Percentiles rank a stretch among this genome's conserved stretches.
phyloP scores from a whole-genome alignment of 2,329 filamentous ascomycete genomes.

The Cercospora sesami region DNA sequence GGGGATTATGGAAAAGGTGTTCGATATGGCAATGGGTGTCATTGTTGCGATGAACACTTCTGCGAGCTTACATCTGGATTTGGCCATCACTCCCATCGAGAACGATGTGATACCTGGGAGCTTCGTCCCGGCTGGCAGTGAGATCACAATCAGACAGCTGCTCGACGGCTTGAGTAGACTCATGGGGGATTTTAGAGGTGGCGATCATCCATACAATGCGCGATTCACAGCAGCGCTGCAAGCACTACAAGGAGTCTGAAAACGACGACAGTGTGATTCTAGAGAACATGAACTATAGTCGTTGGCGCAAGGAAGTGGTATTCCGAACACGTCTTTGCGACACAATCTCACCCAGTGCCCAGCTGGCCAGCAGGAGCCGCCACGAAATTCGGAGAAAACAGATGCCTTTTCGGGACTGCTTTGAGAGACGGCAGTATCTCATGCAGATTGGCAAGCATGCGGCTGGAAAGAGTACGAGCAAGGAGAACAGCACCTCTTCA shows the following conservation, averaged over 20 bases:
- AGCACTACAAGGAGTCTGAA: conserved; percentile 7
- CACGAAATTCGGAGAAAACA: background rate
- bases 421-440: background rate
- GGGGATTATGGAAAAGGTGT: conserved; percentile 44
- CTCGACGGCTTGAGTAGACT: conserved; percentile 22
- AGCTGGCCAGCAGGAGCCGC: background rate
- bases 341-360: no score
- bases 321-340: no score
- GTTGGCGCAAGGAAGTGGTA: no score
- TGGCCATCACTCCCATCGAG: conserved; percentile 16
- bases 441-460: background rate
- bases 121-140: background rate
- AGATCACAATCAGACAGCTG: conserved; percentile 15
- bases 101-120: conserved; percentile 21
- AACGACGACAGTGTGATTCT: background rate
- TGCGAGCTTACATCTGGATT: conserved; percentile 21
- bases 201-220: conserved; percentile 26
- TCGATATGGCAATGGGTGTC: conserved; percentile 39
- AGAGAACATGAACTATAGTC: background rate
- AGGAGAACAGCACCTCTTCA: background rate
- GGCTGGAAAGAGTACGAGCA: background rate
- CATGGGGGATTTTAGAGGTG: conserved; percentile 29
- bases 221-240: conserved; percentile 23
- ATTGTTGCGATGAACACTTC: conserved; percentile 30
- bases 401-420: background rate